These are phyloP conservation scores for Leptographium flavum DNA, from an alignment of 2,329 filamentous ascomycete genomes.

Conservation along the genomic window DNA sequence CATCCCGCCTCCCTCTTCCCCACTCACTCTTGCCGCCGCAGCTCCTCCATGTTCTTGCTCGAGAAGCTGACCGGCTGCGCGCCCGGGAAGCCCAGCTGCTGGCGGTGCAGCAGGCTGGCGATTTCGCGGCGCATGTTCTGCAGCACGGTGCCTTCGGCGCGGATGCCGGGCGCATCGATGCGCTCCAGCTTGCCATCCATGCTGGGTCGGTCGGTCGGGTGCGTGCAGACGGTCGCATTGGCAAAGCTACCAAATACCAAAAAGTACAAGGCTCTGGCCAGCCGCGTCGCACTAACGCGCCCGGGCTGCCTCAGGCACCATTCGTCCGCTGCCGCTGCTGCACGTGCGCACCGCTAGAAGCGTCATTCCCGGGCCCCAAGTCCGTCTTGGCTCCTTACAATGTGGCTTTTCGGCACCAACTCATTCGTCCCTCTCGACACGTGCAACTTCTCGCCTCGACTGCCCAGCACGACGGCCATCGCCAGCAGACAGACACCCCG, in stretches of 20 bases:
- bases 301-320: too few relatives aligned
- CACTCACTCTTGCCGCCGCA: constrained; percentile 59
- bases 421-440: background rate
- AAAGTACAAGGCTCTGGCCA: too few relatives aligned
- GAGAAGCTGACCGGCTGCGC: constrained; percentile 93
- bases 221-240: background rate
- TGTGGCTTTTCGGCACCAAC: background rate
- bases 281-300: too few relatives aligned
- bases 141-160: constrained; percentile 46
- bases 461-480: background rate
- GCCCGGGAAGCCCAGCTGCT: constrained; percentile 60
- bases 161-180: constrained; percentile 50
- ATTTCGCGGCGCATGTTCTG: constrained; percentile 52
- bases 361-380: background rate
- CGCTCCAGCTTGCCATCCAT: constrained; percentile 24
- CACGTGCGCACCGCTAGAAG: background rate
- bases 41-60: constrained; percentile 65
- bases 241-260: background rate
- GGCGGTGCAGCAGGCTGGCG: constrained; percentile 57
- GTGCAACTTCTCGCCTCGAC: background rate
- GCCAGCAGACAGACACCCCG: background rate
- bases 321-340: too few relatives aligned
- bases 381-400: background rate
- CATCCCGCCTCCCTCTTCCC: too few relatives aligned
- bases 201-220: background rate